Base-by-base conservation (phyloP, 192 early-diverging fungal species). In the Linnemannia elongata region DNA sequence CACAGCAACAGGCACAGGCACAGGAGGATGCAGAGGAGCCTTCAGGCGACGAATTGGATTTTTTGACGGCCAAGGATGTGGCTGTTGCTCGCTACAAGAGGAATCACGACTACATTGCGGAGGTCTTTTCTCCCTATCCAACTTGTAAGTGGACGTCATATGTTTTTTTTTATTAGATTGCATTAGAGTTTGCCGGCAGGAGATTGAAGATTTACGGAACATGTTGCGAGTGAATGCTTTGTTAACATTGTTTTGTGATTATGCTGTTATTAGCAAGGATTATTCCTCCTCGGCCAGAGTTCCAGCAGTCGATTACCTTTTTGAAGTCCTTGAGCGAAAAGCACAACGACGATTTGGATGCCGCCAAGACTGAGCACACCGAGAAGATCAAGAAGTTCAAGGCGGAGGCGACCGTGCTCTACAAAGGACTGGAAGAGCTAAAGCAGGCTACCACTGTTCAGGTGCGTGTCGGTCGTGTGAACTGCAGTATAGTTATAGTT, bases 71-170 rank as follows among this genome's bases (percentile, higher is more conserved):
- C 7, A 84, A 88, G 71, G 93, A 94, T 74, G 88, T 94, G n/a
- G 90, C 93, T 39, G 93, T 94, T 80, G 91, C 91, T 45, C 82
- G 93, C 41, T 94, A 92, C 66, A 92, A 92, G 75, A 88, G 93
- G 17, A 93, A 93, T 41, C 93, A 94, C 42, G 93, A 94, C 44
- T 94, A 92, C 66, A 76, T 94, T 49, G 90, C 92, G 17, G 93
- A 94, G 47, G 92, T 94, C n/a, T 94, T 94, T 74, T 93, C 93
- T 18, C 92, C 92, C 0, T 92, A 92, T 79, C 89, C 88, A n/a
- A 82, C 88, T 36, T 88, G 92, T 93, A 90, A 78, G 89, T 82
- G 17, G 41, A 24, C 33, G 27, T 55, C 12, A 77, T 89, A 39
- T 45, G 52, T 86, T 20, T 83, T 85, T n/a, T n/a, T n/a, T n/a